These are phyloP conservation scores for Talaromyces thailandensis DNA, from an alignment of 495 filamentous ascomycete genomes.

Conservation along the genomic window DNA sequence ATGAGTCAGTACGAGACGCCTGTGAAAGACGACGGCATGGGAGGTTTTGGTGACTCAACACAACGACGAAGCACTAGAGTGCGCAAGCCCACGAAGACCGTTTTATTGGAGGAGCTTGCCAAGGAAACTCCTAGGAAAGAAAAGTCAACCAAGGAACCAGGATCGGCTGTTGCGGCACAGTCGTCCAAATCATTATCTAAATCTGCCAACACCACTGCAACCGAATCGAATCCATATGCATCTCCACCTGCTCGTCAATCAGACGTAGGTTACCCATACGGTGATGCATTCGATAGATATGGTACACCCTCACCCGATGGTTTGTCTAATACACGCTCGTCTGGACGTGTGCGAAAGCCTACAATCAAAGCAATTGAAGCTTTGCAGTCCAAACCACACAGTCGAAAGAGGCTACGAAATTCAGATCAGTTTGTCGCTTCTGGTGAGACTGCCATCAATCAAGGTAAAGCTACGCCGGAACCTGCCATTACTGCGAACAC, in stretches of 20 bases:
- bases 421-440: neutral
- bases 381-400: conserved; percentile 14
- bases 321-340: conserved; percentile 21
- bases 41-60: conserved; percentile 20
- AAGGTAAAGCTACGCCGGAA: neutral
- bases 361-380: conserved; percentile 32
- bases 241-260: neutral
- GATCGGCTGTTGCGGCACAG: neutral
- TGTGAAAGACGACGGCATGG: neutral
- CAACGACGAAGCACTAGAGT: conserved; percentile 73
- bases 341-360: conserved; percentile 28
- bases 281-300: neutral
- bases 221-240: neutral
- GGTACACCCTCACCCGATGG: conserved; percentile 19
- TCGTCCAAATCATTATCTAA: neutral
- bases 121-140: neutral
- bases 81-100: conserved; percentile 47
- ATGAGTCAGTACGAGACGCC: neutral
- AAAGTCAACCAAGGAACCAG: neutral
- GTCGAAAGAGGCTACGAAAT: conserved; percentile 6
- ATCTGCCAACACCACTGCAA: neutral
- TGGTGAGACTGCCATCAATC: neutral
- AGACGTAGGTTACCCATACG: conserved; percentile 11
- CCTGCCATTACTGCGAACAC: neutral
- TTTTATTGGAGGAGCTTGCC: neutral